Conservation (phyloP, 306 rosid species). For the Cicer yamashitae region DNA sequence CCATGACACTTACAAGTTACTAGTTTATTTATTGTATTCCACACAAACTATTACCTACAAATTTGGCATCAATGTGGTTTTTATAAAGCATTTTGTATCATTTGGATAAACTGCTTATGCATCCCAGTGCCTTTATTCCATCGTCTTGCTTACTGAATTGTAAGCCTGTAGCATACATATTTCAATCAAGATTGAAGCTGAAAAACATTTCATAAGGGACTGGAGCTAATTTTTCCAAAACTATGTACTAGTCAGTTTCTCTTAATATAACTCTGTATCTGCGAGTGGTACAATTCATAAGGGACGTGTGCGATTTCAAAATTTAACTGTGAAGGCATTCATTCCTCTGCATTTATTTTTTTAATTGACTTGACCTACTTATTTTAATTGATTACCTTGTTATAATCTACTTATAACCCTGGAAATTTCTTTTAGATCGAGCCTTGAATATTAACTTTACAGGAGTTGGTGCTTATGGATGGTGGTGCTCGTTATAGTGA, state of each 20-base stretch:
- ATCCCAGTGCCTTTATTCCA: background rate
- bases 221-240: constrained; percentile 9
- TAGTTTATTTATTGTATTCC: background rate
- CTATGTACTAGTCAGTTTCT: constrained; percentile 6
- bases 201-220: background rate
- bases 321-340: background rate
- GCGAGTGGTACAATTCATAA: background rate
- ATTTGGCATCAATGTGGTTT: too few species aligned
- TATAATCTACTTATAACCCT: background rate
- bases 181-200: background rate
- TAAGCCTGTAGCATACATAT: constrained; percentile 17
- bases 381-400: background rate
- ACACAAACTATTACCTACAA: background rate
- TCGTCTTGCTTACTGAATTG: background rate
- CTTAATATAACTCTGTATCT: background rate
- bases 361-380: background rate
- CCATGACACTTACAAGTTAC: too few species aligned
- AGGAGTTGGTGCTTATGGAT: constrained; percentile 63
- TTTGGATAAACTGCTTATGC: too few species aligned
- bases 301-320: background rate
- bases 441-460: constrained; percentile 33
- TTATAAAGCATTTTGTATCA: too few species aligned
- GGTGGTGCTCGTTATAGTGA: constrained; percentile 49
- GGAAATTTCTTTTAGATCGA: background rate
- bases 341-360: background rate